A percentile compares a stretch with the other conserved stretches of the same genome.
phyloP scores from a whole-genome alignment of 305 asterid genomes.

The Petunia hybrid region DNA sequence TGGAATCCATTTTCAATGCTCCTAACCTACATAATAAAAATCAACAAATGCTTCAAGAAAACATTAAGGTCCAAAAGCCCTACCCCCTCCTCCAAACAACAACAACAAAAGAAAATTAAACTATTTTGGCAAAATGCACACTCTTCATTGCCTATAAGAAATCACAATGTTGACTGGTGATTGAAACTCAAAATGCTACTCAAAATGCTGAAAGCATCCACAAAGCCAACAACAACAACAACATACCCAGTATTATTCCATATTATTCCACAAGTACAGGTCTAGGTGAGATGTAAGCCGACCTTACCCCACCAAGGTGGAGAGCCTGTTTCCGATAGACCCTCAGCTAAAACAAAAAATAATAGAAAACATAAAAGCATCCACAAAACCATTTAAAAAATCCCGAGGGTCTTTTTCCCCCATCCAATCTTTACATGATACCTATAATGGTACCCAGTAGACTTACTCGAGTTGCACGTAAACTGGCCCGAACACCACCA shows the following conservation, averaged over 20 bases:
- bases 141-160: too few species aligned
- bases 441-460: too few species aligned
- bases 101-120: background rate
- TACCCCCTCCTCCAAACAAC: background rate
- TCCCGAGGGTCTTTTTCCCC: too few species aligned
- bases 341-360: too few species aligned
- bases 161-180: too few species aligned
- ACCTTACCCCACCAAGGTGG: background rate
- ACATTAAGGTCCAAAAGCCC: slow-evolving; percentile 25
- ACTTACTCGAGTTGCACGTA: too few species aligned
- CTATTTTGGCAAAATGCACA: background rate
- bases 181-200: background rate
- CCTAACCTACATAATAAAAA: slow-evolving; percentile 67
- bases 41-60: background rate
- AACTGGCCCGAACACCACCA: too few species aligned
- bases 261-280: background rate
- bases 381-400: too few species aligned
- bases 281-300: slow-evolving; percentile 30
- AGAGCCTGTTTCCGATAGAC: too few species aligned
- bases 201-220: slow-evolving; percentile 1
- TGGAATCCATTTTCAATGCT: slow-evolving; percentile 73
- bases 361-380: too few species aligned
- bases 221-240: background rate
- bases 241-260: background rate
- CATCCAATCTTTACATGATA: too few species aligned